Conservation (phyloP, 148 eudicot genomes). For the Spergularia bocconei region DNA sequence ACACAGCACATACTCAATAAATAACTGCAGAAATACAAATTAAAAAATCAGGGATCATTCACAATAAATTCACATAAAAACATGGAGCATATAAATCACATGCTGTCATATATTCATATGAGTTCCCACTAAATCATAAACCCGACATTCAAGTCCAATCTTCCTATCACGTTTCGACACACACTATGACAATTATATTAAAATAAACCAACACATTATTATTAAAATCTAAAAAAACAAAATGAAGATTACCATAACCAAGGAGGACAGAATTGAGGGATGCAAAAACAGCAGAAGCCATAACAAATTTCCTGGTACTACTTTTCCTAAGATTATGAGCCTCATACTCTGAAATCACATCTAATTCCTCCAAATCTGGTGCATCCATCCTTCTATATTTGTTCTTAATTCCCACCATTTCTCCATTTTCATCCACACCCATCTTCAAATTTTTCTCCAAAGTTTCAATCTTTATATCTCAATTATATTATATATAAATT, state of each 20-base stretch:
- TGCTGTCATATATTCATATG: not conserved
- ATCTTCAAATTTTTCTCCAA: conserved; percentile 18
- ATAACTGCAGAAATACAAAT: not conserved
- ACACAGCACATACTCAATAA: not conserved
- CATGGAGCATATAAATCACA: not conserved
- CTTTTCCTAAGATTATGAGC: conserved; percentile 27
- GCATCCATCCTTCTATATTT: conserved; percentile 53
- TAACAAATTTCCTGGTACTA: conserved; percentile 50
- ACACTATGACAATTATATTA: not conserved
- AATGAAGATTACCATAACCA: conserved; percentile 55
- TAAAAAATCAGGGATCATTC: not conserved
- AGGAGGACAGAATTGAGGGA: conserved; percentile 83
- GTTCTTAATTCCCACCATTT: conserved; percentile 15
- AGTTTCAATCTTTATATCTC: not conserved
- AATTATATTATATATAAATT: not conserved
- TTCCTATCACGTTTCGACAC: not conserved
- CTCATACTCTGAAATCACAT: conserved; percentile 24
- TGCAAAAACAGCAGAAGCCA: conserved; percentile 70
- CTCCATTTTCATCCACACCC: conserved; percentile 57
- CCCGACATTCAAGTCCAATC: no score
- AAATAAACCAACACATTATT: not conserved
- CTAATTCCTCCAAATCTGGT: conserved; percentile 21
- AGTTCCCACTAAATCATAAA: not conserved
- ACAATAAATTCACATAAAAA: not conserved
- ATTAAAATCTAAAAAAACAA: not conserved